phyloP scores from a whole-genome alignment of 1,139 yeast species.

The Scheffersomyces lignicola region DNA sequence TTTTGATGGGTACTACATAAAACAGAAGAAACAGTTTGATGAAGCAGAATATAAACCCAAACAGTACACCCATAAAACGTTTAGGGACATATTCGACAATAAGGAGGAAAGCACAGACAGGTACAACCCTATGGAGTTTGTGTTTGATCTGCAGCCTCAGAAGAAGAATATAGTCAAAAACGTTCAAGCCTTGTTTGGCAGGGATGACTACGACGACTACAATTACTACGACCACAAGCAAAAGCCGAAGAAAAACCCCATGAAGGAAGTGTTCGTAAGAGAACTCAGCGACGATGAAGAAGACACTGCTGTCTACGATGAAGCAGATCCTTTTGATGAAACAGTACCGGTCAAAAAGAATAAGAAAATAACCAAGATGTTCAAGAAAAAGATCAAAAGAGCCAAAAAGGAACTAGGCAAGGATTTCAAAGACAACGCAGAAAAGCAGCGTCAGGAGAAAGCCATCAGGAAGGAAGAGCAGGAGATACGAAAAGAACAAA shows the following conservation, averaged over 20 bases:
- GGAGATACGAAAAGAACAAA: constrained; percentile 10
- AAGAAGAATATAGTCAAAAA: constrained; percentile 25
- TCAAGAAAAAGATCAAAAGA: constrained; percentile 25
- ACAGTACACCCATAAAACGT: constrained; percentile 43
- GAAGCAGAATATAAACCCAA: constrained; percentile 37
- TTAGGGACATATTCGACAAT: constrained; percentile 40
- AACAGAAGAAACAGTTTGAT: constrained; percentile 37
- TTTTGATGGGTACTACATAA: constrained; percentile 35
- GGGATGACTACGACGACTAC: constrained; percentile 34
- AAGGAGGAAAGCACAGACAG: constrained; percentile 28
- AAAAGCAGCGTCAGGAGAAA: constrained; percentile 22
- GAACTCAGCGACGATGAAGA: constrained; percentile 18
- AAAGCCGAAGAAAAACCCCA: constrained; percentile 7
- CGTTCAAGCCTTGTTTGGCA: constrained; percentile 30
- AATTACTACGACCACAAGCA: constrained; percentile 35
- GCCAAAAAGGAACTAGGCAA: constrained; percentile 34
- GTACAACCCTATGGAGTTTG: constrained; percentile 44
- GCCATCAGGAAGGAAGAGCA: constrained; percentile 15
- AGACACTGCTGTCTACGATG: constrained; percentile 11
- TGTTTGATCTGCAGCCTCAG: constrained; percentile 31
- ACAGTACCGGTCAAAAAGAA: constrained; percentile 19
- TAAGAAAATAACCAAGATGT: constrained; percentile 24
- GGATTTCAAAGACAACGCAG: constrained; percentile 29
- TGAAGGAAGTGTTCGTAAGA: constrained; percentile 13
- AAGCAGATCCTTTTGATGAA: constrained; percentile 7